These are phyloP conservation scores for Hippophae gyantsensis DNA, from an alignment of 306 rosid genomes.

Conservation along the genomic window DNA sequence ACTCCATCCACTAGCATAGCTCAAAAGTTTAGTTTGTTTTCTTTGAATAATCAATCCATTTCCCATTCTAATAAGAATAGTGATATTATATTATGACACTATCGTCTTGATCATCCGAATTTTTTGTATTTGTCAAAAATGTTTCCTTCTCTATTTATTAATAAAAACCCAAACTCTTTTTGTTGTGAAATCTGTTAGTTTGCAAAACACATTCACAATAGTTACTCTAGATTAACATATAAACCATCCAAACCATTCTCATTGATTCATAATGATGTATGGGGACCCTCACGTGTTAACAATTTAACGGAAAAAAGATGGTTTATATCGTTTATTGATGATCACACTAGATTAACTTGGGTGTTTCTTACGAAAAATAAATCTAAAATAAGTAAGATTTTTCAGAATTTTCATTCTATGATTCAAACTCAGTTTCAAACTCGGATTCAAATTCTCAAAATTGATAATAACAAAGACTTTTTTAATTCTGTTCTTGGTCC, in stretches of 20 bases:
- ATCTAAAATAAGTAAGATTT: neutral
- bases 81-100: constrained; percentile 4
- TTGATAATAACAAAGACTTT: constrained; percentile 1
- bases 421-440: neutral
- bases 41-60: neutral
- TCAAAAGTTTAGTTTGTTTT: too few species aligned
- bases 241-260: neutral
- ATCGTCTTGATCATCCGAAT: neutral
- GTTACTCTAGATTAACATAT: neutral
- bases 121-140: neutral
- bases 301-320: neutral
- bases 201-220: neutral
- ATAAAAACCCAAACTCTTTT: neutral
- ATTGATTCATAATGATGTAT: constrained; percentile 1
- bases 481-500: neutral
- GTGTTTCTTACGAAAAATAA: constrained; percentile 2
- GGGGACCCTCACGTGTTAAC: neutral
- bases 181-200: constrained; percentile 7
- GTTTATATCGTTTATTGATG: constrained; percentile 8
- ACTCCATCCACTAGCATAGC: too few species aligned
- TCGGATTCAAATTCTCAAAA: neutral
- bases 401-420: neutral
- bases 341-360: constrained; percentile 8
- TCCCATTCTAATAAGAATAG: neutral
- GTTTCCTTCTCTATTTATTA: neutral